Conservation (phyloP, 2,329 filamentous ascomycete species). For the Nothomitra cinnamomea region DNA sequence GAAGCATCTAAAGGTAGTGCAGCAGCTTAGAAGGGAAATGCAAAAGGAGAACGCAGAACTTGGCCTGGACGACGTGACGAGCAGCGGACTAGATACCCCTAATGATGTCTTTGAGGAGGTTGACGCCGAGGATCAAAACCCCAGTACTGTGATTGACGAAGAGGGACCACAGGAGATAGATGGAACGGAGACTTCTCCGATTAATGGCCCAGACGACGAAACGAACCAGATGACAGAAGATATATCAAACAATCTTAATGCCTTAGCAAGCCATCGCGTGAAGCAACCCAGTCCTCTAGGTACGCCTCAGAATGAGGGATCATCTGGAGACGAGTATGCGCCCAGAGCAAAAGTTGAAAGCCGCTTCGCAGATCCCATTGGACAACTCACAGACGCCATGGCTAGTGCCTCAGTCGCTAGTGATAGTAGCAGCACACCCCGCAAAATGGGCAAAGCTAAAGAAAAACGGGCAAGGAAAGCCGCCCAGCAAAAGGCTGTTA, state of each 20-base stretch:
- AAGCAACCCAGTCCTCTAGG: not conserved
- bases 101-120: slow-evolving; percentile 3
- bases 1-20: slow-evolving; percentile 78
- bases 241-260: not conserved
- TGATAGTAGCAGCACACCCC: slow-evolving; percentile 5
- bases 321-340: not conserved
- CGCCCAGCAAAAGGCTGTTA: slow-evolving; percentile 17
- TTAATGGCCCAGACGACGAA: slow-evolving; percentile 12
- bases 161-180: not conserved
- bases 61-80: slow-evolving; percentile 18
- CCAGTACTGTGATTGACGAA: not conserved
- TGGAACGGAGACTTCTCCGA: not conserved
- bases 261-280: slow-evolving; percentile 1
- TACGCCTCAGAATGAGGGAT: not conserved
- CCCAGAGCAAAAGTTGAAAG: not conserved
- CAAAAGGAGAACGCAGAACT: slow-evolving; percentile 55
- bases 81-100: not conserved
- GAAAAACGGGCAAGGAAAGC: slow-evolving; percentile 34
- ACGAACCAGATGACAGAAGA: slow-evolving; percentile 12
- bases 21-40: slow-evolving; percentile 70
- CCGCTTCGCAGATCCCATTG: not conserved
- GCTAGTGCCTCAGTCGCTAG: not conserved
- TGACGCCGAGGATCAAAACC: slow-evolving; percentile 4
- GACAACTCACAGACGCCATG: not conserved
- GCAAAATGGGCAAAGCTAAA: slow-evolving; percentile 31